Percentiles rank a stretch among this genome's conserved stretches.
Evolutionary conservation across 2,329 filamentous ascomycete species (phyloP).

Genomic region (Phoma herbarum): DNA sequence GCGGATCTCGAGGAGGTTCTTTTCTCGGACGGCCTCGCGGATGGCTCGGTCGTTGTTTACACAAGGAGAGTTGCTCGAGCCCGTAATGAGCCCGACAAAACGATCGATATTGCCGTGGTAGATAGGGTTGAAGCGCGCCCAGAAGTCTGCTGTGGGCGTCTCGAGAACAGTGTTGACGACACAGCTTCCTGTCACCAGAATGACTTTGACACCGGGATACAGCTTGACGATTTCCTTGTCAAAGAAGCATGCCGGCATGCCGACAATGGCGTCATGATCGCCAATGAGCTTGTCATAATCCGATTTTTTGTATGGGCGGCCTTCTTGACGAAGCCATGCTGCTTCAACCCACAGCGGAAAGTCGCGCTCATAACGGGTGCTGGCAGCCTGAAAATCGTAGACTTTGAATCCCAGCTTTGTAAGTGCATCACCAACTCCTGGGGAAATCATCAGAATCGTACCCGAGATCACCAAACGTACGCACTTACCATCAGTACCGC

Average conservation of each 20-base stretch:
- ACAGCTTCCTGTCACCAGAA: constrained; percentile 19
- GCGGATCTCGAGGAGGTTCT: constrained; percentile 39
- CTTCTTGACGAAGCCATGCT: constrained; percentile 42
- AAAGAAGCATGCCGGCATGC: constrained; percentile 24
- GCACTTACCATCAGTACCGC: constrained; percentile 44
- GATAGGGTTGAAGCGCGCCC: constrained; percentile 5
- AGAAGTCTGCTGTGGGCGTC: constrained; percentile 1
- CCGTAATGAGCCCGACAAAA: constrained; percentile 2
- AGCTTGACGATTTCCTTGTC: constrained; percentile 27
- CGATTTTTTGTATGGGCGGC: constrained; percentile 44
- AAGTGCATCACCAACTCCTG: constrained; percentile 45
- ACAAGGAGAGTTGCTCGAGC: not conserved
- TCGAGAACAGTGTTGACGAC: not conserved
- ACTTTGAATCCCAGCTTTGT: constrained; percentile 40
- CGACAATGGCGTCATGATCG: constrained; percentile 38
- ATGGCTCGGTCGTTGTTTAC: constrained; percentile 24
- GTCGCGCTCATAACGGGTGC: constrained; percentile 43
- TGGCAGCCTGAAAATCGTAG: constrained; percentile 50
- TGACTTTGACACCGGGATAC: constrained; percentile 32
- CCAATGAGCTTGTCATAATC: constrained; percentile 47
- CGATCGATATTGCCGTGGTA: constrained; percentile 8
- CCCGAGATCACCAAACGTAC: no score
- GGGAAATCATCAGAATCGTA: not conserved
- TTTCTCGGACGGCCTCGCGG: constrained; percentile 29
- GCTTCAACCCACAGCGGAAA: constrained; percentile 49